Base-by-base conservation (phyloP, 2,329 filamentous ascomycete genomes). In the Lecanoromycetidae sp. region DNA sequence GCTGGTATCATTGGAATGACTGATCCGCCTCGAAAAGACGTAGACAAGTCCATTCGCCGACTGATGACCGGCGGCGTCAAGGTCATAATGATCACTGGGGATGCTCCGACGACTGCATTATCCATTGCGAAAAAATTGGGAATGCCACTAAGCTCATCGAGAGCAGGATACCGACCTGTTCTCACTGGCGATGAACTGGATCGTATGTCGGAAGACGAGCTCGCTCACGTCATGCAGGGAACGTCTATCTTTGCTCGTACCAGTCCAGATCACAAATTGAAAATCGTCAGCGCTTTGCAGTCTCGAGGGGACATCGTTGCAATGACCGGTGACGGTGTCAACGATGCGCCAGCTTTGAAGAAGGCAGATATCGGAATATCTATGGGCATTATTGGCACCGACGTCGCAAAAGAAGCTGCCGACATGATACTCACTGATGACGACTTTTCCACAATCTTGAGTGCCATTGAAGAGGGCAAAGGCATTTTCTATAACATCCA, bases 401-500 rank as follows among this genome's bases (percentile, higher is more conserved):
- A 98, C 60, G 91, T 98, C 33, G 91, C 91, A 53, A 98, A 98
- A 68, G 91, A 91, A 63, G 86, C 86, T 2, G 82, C 84, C 1
- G 86, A 93, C 58, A 91, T 94, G 73, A 84, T 93, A 29, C 69
- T 94, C 33, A 87, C 84, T 0, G 85, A 91, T 59, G 86, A 91
- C 63, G 88, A 93, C 65, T 93, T 93, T 60, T 84, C 86, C 9
- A 87, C 82, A 4, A 98, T 98, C 53, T 74, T 98, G 9, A 84
- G 81, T 50, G 91, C 91, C 25, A 98, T 98, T 52, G 91, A 98
- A 64, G 91, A 98, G 68, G 93, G 91, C 66, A 98, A 98, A 66
- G 91, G 88, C 46, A 98, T 98, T 57, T 98, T 98, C 67, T 94
- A 91, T 75, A 98, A 98, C 64, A 96, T 98, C 56, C 91, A 98